These are phyloP conservation scores for Sphaerulina vaccinii DNA, from an alignment of 2,329 filamentous ascomycete genomes.

Conservation along the genomic window DNA sequence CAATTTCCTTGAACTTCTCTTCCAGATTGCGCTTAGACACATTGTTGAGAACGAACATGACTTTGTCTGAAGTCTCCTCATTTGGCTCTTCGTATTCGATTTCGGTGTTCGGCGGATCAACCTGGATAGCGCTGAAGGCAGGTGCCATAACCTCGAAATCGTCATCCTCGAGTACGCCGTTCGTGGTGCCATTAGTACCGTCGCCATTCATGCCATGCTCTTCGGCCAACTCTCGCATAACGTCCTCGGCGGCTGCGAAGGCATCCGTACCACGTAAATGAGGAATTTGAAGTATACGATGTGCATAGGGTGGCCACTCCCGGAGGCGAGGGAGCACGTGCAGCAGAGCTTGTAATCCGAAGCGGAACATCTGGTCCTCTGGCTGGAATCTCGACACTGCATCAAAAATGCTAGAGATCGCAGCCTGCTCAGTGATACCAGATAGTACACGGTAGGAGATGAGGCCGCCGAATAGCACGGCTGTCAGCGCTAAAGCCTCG, in stretches of 20 bases:
- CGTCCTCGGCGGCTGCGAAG: constrained; percentile 30
- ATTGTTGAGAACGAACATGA: constrained; percentile 95
- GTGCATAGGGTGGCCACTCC: constrained; percentile 96
- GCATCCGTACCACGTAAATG: constrained; percentile 76
- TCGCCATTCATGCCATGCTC: constrained; percentile 34
- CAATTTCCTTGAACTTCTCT: constrained; percentile 78
- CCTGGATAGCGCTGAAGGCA: constrained; percentile 75
- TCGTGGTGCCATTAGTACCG: constrained; percentile 56
- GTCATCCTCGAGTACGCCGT: constrained; percentile 68
- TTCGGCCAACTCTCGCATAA: constrained; percentile 34
- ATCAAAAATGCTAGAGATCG: constrained; percentile 96
- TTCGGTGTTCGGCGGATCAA: constrained; percentile 65
- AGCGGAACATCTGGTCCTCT: constrained; percentile 94
- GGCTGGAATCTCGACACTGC: constrained; percentile 81
- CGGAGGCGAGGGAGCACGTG: constrained; percentile 78
- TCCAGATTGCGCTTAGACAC: constrained; percentile 86
- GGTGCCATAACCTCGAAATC: constrained; percentile 61
- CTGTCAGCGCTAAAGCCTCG: constrained; percentile 93
- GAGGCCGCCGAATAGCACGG: constrained; percentile 84
- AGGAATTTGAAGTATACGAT: constrained; percentile 76
- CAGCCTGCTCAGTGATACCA: constrained; percentile 85
- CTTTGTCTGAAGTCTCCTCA: constrained; percentile 83
- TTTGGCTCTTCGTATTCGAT: constrained; percentile 76
- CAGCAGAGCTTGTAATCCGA: constrained; percentile 90
- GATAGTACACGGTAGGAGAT: constrained; percentile 92